Percentiles rank a stretch among this genome's conserved stretches.
These are phyloP conservation scores for Mucor racemosus DNA, from an alignment of 371 early-diverging fungal genomes.

Conservation along the genomic window DNA sequence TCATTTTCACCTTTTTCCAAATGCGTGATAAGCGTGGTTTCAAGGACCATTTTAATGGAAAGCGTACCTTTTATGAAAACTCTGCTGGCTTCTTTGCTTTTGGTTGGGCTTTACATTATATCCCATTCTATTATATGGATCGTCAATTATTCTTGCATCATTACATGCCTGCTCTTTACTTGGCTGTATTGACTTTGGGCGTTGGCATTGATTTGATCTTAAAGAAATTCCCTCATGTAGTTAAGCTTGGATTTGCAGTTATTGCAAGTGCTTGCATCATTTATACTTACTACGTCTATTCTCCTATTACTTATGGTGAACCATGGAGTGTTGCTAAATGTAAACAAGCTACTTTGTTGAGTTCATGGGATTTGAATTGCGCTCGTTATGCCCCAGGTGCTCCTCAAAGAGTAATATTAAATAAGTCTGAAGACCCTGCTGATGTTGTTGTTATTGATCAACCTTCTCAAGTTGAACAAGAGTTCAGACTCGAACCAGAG, in stretches of 20 bases:
- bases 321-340: slow-evolving; percentile 26
- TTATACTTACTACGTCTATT: slow-evolving; percentile 63
- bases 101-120: slow-evolving; percentile 92
- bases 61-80: slow-evolving; percentile 53
- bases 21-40: slow-evolving; percentile 77
- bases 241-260: slow-evolving; percentile 46
- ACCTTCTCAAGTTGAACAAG: background rate
- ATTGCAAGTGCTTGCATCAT: slow-evolving; percentile 45
- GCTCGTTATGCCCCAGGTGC: background rate
- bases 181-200: slow-evolving; percentile 76
- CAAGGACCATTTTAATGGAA: slow-evolving; percentile 47
- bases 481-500: background rate
- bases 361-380: slow-evolving; percentile 24
- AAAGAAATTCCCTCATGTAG: slow-evolving; percentile 43
- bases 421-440: background rate
- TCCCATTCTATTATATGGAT: slow-evolving; percentile 97
- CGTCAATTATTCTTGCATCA: slow-evolving; percentile 98
- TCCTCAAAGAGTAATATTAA: background rate
- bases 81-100: slow-evolving; percentile 83
- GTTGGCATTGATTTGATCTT: slow-evolving; percentile 76
- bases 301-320: slow-evolving; percentile 83
- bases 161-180: slow-evolving; percentile 93
- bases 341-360: slow-evolving; percentile 11
- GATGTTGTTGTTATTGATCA: background rate
- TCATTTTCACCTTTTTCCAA: slow-evolving; percentile 65